Conservation (phyloP, 202 grass and related monocot genomes). For the Carex sylvatica region DNA sequence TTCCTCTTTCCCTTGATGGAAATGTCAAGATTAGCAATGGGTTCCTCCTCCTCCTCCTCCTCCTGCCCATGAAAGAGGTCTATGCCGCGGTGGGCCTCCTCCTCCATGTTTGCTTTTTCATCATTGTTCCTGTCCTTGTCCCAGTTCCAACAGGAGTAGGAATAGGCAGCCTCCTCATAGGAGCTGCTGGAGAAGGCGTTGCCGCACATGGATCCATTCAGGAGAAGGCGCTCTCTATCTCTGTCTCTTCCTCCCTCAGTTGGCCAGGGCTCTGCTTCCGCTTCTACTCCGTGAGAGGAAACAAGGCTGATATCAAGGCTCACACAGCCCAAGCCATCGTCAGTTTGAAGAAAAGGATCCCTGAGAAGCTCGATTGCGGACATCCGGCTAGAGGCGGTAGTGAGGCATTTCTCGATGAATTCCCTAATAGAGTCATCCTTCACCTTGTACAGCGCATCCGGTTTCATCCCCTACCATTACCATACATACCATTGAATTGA, state of each 20-base stretch:
- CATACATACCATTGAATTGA: neutral
- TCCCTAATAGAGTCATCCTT: constrained; percentile 61
- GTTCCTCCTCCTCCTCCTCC: constrained; percentile 90
- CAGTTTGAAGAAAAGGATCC: constrained; percentile 61
- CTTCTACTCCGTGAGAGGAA: neutral
- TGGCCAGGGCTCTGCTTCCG: neutral
- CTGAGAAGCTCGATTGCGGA: constrained; percentile 71
- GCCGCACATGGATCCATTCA: constrained; percentile 20
- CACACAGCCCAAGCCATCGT: constrained; percentile 36
- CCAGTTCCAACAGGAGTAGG: constrained; percentile 30
- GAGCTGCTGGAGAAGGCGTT: constrained; percentile 36
- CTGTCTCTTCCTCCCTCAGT: neutral
- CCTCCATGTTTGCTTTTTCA: constrained; percentile 44
- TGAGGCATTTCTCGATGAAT: constrained; percentile 80
- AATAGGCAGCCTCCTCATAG: constrained; percentile 45
- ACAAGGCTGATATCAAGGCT: neutral
- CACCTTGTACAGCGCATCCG: constrained; percentile 76
- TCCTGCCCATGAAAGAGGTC: constrained; percentile 73
- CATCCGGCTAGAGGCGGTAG: constrained; percentile 47
- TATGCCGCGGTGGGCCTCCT: constrained; percentile 65
- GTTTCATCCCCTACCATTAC: constrained; percentile 67
- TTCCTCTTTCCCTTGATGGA: constrained; percentile 87
- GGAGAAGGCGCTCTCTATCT: constrained; percentile 33
- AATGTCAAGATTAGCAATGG: constrained; percentile 67
- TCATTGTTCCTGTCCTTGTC: constrained; percentile 32